Evolutionary conservation across 73 alveolate genomes (phyloP).

Genomic region (Paramecium pentaurelia): DNA sequence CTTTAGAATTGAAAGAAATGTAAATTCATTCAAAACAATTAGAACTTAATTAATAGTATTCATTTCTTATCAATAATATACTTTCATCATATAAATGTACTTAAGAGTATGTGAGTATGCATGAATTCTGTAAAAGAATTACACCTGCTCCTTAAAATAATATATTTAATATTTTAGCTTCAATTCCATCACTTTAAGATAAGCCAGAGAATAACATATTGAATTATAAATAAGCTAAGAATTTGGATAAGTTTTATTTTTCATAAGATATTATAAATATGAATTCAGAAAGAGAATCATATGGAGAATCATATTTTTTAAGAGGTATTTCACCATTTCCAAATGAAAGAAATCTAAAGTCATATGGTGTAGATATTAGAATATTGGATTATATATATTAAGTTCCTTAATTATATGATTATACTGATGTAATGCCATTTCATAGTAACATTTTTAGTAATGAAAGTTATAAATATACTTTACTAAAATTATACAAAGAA

Average conservation of each 20-base stretch:
- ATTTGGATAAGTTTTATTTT: neutral
- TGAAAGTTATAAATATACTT: neutral
- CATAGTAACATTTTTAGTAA: constrained; percentile 22
- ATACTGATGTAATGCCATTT: neutral
- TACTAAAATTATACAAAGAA: neutral
- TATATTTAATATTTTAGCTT: neutral
- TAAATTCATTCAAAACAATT: neutral
- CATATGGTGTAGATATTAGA: constrained; percentile 41
- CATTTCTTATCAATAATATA: neutral
- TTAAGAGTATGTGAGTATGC: neutral
- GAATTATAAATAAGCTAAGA: neutral
- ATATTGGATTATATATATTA: neutral
- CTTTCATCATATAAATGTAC: neutral
- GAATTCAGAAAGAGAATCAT: neutral
- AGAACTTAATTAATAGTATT: neutral
- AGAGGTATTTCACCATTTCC: constrained; percentile 36
- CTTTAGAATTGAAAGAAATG: neutral
- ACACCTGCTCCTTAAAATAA: neutral
- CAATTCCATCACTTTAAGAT: neutral
- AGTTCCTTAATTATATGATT: neutral
- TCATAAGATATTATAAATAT: neutral
- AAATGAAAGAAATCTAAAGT: neutral
- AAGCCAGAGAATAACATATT: neutral
- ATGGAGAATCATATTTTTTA: constrained; percentile 34
- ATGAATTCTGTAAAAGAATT: neutral